Conservation (phyloP, 768 basidiomycete species). For the Tephrocybe sp. region DNA sequence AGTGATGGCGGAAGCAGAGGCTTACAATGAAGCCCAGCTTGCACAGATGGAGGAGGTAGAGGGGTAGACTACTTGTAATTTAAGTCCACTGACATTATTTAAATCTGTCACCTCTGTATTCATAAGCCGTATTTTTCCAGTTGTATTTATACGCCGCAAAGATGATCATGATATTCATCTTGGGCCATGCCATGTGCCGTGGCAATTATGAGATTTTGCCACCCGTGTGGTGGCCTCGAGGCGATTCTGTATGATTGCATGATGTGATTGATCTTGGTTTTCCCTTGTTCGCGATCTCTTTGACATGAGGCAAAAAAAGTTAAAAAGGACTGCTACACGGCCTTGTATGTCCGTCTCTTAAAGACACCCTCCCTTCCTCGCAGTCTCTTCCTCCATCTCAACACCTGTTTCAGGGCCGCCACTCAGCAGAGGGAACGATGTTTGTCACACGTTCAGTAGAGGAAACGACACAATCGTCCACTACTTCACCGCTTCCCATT, state of each 20-base stretch:
- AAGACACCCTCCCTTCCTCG: constrained; percentile 3
- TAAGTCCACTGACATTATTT: constrained; percentile 11
- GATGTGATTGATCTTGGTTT: constrained; percentile 2
- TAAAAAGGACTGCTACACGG: not conserved
- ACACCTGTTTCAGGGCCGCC: too few species aligned
- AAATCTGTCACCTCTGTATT: too few species aligned
- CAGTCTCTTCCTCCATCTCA: not conserved
- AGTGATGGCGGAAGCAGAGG: constrained; percentile 83
- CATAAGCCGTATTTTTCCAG: too few species aligned
- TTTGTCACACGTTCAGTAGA: constrained; percentile 12
- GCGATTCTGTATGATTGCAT: constrained; percentile 3
- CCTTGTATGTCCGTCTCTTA: too few species aligned
- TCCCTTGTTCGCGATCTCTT: constrained; percentile 7
- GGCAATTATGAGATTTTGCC: not conserved
- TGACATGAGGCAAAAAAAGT: constrained; percentile 13
- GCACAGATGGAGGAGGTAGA: constrained; percentile 61
- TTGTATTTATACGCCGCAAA: constrained; percentile 13
- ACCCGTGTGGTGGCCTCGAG: constrained; percentile 5
- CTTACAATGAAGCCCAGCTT: constrained; percentile 72
- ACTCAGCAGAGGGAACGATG: constrained; percentile 10
- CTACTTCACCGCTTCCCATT: constrained; percentile 34
- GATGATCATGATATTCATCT: constrained; percentile 3
- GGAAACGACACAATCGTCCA: not conserved
- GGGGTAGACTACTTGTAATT: constrained; percentile 21
- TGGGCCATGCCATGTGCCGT: too few species aligned